Conservation (phyloP, 306 rosid species). For the Cucurbita moschata region DNA sequence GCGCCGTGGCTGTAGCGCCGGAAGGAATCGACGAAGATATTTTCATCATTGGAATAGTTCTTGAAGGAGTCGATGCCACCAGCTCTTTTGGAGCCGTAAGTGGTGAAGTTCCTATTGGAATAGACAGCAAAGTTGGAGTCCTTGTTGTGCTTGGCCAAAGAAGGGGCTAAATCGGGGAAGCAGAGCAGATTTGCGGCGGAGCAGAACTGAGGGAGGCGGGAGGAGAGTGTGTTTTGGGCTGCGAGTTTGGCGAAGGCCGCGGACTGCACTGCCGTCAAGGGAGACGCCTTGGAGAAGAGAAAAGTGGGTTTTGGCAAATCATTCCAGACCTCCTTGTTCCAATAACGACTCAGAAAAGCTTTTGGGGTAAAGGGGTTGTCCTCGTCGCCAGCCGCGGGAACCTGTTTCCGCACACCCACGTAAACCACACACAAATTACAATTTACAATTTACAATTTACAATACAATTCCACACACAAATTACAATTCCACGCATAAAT, state of each 20-base stretch:
- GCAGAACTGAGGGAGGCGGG: constrained; percentile 66
- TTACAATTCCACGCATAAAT: no score
- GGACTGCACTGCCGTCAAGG: constrained; percentile 40
- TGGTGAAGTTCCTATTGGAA: constrained; percentile 49
- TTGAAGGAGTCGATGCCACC: constrained; percentile 62
- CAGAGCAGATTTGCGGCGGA: constrained; percentile 74
- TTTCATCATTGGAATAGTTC: constrained; percentile 42
- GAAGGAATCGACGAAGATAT: constrained; percentile 64
- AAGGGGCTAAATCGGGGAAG: constrained; percentile 36
- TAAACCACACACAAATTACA: not conserved
- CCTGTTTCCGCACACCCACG: constrained; percentile 47
- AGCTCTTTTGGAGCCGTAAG: constrained; percentile 63
- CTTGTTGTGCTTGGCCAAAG: constrained; percentile 51
- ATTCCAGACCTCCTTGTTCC: constrained; percentile 86
- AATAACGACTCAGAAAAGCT: constrained; percentile 56
- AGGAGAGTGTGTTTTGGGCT: constrained; percentile 25
- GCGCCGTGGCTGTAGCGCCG: constrained; percentile 77
- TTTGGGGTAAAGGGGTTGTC: constrained; percentile 70
- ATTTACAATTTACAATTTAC: not conserved
- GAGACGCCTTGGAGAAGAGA: constrained; percentile 63
- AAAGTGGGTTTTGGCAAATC: constrained; percentile 34
- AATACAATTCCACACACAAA: no score
- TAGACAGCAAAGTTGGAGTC: constrained; percentile 43
- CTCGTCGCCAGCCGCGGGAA: constrained; percentile 14
- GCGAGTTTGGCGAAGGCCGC: constrained; percentile 60